Base-by-base conservation (phyloP, 192 early-diverging fungal species). In the Polychytrium aggregatum region DNA sequence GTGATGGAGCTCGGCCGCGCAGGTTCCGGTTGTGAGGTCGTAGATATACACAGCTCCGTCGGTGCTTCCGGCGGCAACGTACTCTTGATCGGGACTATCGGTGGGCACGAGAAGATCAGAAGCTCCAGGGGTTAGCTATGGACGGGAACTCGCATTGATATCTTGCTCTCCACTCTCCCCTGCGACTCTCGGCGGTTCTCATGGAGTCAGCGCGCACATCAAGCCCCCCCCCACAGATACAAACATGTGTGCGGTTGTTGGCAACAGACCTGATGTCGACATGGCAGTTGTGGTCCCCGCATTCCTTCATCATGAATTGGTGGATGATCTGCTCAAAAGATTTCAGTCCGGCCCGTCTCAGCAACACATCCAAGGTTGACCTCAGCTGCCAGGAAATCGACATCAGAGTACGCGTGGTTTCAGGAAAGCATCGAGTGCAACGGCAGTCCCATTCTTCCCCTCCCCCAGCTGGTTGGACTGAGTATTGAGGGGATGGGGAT, bases 381-480 rank as follows among this genome's bases (percentile, higher is more conserved):
- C 38, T 79, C 84, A 49, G 88, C 88, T 34, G 76, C 74, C 1
- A 90, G 43, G 2, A 86, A 59, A 49, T 72, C 72, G 7, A 63
- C 65, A 25, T 84, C 77, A 10, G 75, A 79, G 67, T 76, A 85
- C 76, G 70, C 27, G 88, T 82, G 35, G 78, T 84, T 59, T 90
- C 87, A 68, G 73, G 9, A 37, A 34, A 27, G 26, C 26, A 31
- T 17, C 28, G 17, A 43, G 14, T 30, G 5, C 3, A n/a, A 3
- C 3, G 26, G 40, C 24, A 29, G 1, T 52, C 28, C 7, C n/a
- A 31, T 18, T 29, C 2, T 4, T 22, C 14, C 2, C 13, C 18
- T 5, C 16, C 33, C 18, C 41, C 50, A 8, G 20, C 17, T 26
- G 24, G 11, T 1, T 14, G 26, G 41, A 13, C 17, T 28, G 29